These are phyloP conservation scores for Carallia pectinifolia DNA, from an alignment of 345 rosid genomes.

Conservation along the genomic window DNA sequence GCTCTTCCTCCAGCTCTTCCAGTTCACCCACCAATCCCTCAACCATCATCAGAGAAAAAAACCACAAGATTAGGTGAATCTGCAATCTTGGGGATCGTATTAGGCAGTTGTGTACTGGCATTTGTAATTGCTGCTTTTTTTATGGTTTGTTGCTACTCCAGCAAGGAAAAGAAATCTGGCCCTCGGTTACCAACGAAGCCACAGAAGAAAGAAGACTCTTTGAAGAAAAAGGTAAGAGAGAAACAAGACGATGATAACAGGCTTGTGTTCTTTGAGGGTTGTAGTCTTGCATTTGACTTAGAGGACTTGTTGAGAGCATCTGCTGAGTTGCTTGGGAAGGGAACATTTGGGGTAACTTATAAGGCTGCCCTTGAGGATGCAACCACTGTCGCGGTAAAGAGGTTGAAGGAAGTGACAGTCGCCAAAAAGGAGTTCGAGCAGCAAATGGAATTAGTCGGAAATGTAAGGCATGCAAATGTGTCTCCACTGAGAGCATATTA, in stretches of 20 bases:
- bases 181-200: slow-evolving; percentile 12
- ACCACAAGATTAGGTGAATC: slow-evolving; percentile 14
- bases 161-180: slow-evolving; percentile 6
- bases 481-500: slow-evolving; percentile 28
- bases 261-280: slow-evolving; percentile 32
- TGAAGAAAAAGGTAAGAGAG: slow-evolving; percentile 13
- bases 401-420: slow-evolving; percentile 27
- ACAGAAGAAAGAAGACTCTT: slow-evolving; percentile 17
- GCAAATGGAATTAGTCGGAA: slow-evolving; percentile 26
- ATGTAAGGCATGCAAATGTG: slow-evolving; percentile 23
- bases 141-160: slow-evolving; percentile 22
- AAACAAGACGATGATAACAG: slow-evolving; percentile 19
- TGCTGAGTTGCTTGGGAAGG: slow-evolving; percentile 36
- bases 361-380: slow-evolving; percentile 36
- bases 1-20: slow-evolving; percentile 28
- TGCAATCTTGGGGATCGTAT: slow-evolving; percentile 27
- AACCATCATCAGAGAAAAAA: slow-evolving; percentile 23
- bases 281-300: slow-evolving; percentile 36
- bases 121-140: slow-evolving; percentile 19
- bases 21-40: slow-evolving; percentile 22
- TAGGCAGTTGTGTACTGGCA: slow-evolving; percentile 19
- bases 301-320: slow-evolving; percentile 36
- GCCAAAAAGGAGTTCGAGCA: slow-evolving; percentile 30
- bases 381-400: slow-evolving; percentile 31
- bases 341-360: slow-evolving; percentile 30